Evolutionary conservation across 306 rosid species (phyloP), one percentile per base, ranked within the genome.

Genomic region (Glycyrrhiza uralensis): DNA sequence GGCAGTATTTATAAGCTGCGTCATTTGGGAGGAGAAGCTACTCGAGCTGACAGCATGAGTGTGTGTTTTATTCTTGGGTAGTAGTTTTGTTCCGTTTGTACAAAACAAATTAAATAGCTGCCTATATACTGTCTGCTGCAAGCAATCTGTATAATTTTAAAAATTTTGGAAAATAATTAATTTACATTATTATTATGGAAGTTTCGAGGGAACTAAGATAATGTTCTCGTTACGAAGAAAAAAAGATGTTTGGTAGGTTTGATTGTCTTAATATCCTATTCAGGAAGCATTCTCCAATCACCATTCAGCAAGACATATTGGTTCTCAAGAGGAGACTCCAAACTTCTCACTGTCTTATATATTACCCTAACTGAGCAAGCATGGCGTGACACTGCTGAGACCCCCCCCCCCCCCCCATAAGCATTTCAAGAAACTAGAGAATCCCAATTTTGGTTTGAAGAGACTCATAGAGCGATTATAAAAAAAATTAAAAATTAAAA

Each of bases 291-390:
- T 54, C 19, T 1, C 29, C 29, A n/a, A n/a, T n/a, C n/a, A 46
- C 1, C 54, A 46, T 46, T 46, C 12, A 14, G 66, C 55, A 41
- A 50, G 35, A 65, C 11, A 18, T 17, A 15, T 22, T 29, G 56
- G 55, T 39, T 29, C 17, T 2, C 8, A 66, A 66, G 33, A 47
- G 73, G 73, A 51, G 24, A 72, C 66, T 69, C 55, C 45, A 67
- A 24, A 83, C 52, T 52, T 61, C 46, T 54, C 22, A 61, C 67
- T 52, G 42, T 41, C 78, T 30, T 26, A n/a, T n/a, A n/a, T n/a
- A 49, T 70, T 82, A 33, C 86, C 76, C 75, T 71, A 63, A 81
- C 71, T 74, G 80, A 76, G 79, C 77, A 72, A 69, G 76, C 85
- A 83, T 74, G 76, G 60, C 70, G 67, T 76, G 78, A 82, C 67